Conservation (phyloP, 2,329 filamentous ascomycete species). For the Cladosporium velox region DNA sequence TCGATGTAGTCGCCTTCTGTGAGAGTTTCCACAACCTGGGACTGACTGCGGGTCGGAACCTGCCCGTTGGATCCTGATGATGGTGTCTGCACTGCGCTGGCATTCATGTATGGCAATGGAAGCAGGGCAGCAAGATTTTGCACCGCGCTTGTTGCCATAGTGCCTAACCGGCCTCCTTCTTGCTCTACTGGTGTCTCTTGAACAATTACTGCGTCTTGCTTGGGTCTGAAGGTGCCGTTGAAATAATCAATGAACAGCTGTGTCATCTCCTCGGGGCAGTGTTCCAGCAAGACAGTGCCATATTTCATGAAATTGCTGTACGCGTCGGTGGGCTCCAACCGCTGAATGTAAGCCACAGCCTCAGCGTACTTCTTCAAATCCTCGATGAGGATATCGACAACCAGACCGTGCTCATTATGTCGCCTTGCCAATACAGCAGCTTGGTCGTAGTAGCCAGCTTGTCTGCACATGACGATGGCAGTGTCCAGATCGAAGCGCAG, state of each 20-base stretch:
- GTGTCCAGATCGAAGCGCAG: slow-evolving; percentile 97
- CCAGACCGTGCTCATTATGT: slow-evolving; percentile 88
- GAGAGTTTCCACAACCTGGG: slow-evolving; percentile 54
- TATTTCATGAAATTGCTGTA: slow-evolving; percentile 94
- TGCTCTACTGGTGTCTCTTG: slow-evolving; percentile 45
- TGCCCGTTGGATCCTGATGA: slow-evolving; percentile 39
- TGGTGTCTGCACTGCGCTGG: slow-evolving; percentile 56
- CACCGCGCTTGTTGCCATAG: slow-evolving; percentile 69
- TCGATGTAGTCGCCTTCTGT: slow-evolving; percentile 55
- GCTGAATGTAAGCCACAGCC: slow-evolving; percentile 88
- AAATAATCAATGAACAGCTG: slow-evolving; percentile 94
- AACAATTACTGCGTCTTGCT: slow-evolving; percentile 60
- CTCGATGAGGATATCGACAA: slow-evolving; percentile 94
- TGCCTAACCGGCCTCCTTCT: slow-evolving; percentile 39
- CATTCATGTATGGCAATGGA: slow-evolving; percentile 81
- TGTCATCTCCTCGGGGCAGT: slow-evolving; percentile 80
- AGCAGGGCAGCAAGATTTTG: slow-evolving; percentile 84
- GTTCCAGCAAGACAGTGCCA: slow-evolving; percentile 82
- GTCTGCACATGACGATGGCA: slow-evolving; percentile 94
- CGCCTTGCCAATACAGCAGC: slow-evolving; percentile 93
- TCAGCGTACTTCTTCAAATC: slow-evolving; percentile 89
- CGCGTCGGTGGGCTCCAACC: slow-evolving; percentile 77
- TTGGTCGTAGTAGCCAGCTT: slow-evolving; percentile 95
- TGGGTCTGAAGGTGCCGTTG: slow-evolving; percentile 77
- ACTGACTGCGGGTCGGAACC: slow-evolving; percentile 55